Percentiles rank a stretch among this genome's conserved stretches.
phyloP scores from a whole-genome alignment of 2,329 filamentous ascomycete genomes.

The Alternaria viburni region DNA sequence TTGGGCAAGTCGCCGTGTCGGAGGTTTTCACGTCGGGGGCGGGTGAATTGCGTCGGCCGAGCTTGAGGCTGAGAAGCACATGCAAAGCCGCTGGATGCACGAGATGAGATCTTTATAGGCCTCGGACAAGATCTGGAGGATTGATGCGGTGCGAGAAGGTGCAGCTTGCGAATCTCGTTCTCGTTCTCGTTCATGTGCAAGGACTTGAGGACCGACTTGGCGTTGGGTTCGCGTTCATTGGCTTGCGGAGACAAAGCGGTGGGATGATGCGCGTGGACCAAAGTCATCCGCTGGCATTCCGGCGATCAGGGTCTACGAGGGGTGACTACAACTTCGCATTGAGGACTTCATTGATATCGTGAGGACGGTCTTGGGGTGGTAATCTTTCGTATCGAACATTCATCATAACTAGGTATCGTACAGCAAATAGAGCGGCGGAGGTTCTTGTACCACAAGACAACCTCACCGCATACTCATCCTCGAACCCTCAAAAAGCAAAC shows the following conservation, averaged over 20 bases:
- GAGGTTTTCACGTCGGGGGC: constrained; percentile 11
- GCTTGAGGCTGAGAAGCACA: constrained; percentile 3
- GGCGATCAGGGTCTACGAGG: neutral
- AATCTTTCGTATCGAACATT: neutral
- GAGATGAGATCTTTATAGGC: neutral
- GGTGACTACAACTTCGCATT: neutral
- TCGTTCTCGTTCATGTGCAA: neutral
- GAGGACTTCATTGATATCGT: neutral
- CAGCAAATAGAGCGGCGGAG: neutral
- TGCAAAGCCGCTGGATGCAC: neutral
- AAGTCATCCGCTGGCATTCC: neutral
- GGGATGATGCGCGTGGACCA: neutral
- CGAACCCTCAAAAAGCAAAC: neutral
- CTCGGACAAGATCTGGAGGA: neutral
- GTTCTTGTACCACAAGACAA: neutral
- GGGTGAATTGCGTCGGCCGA: constrained; percentile 2
- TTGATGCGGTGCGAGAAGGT: neutral
- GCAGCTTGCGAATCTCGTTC: neutral
- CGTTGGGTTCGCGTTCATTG: neutral
- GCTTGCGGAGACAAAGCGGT: neutral
- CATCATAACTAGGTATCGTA: neutral
- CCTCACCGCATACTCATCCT: neutral
- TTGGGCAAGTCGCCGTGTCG: neutral
- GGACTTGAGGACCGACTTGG: neutral
- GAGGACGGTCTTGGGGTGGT: neutral